Evolutionary conservation across 108 stramenopile genomes (phyloP).

Genomic region (Pseudonitzschia pungens): DNA sequence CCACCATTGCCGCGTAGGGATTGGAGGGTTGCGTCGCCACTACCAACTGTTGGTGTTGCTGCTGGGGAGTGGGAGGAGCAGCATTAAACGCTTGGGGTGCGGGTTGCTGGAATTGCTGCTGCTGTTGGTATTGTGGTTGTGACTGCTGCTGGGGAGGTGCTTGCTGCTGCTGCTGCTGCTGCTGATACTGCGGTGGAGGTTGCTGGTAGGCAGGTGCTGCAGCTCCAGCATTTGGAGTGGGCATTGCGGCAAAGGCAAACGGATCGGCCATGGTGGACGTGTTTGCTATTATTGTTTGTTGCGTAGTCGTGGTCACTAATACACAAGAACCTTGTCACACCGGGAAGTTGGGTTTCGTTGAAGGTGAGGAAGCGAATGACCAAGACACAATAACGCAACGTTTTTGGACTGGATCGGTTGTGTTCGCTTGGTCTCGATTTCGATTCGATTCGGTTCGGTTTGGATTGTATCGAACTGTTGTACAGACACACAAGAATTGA

Average conservation of each 20-base stretch:
- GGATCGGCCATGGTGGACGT: neutral
- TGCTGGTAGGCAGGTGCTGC: neutral
- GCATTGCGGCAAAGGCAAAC: neutral
- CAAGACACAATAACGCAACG: too few species aligned
- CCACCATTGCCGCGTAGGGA: slow-evolving; percentile 28
- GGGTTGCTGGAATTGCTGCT: slow-evolving; percentile 40
- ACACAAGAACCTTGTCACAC: too few species aligned
- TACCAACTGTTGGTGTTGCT: slow-evolving; percentile 35
- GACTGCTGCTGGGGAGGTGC: slow-evolving; percentile 36
- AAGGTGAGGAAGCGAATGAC: too few species aligned
- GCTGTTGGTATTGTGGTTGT: slow-evolving; percentile 31
- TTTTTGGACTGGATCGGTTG: too few species aligned
- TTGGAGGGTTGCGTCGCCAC: slow-evolving; percentile 43
- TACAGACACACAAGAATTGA: too few species aligned
- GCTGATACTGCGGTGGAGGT: neutral
- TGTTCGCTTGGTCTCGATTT: too few species aligned
- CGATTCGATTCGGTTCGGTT: too few species aligned
- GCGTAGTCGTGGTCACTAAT: too few species aligned
- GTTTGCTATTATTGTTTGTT: too few species aligned
- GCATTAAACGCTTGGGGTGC: slow-evolving; percentile 15
- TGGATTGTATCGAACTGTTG: too few species aligned
- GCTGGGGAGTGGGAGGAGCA: slow-evolving; percentile 13
- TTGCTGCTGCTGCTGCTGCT: neutral
- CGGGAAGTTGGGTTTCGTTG: too few species aligned
- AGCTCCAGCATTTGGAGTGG: neutral